phyloP scores from a whole-genome alignment of 2,329 filamentous ascomycete species.

The Diaporthe sp. region DNA sequence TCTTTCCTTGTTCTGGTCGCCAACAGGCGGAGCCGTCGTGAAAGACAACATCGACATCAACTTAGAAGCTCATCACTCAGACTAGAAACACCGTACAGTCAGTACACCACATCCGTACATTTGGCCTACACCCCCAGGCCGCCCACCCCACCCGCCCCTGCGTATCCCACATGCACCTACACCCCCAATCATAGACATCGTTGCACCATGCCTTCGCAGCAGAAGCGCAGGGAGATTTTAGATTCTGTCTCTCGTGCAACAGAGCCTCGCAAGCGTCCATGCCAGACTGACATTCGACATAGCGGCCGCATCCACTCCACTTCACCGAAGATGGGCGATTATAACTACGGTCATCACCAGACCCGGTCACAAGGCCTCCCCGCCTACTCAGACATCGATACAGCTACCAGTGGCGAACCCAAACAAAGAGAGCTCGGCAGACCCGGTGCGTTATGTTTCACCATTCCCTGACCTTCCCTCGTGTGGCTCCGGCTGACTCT shows the following conservation, averaged over 20 bases:
- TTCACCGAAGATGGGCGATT: slow-evolving; percentile 13
- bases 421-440: slow-evolving; percentile 22
- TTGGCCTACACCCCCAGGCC: not conserved
- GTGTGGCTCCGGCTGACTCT: not conserved
- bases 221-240: not conserved
- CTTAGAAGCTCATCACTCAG: not conserved
- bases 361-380: slow-evolving; percentile 33
- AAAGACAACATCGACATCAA: not conserved
- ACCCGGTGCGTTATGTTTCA: not conserved
- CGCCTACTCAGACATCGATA: slow-evolving; percentile 27
- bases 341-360: slow-evolving; percentile 21
- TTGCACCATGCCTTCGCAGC: not conserved
- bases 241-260: not conserved
- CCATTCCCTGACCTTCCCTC: not conserved
- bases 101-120: not conserved
- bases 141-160: not conserved
- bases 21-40: not conserved
- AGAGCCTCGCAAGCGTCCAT: not conserved
- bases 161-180: not conserved
- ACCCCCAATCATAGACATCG: not conserved
- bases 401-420: not conserved
- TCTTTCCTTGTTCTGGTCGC: not conserved
- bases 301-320: not conserved
- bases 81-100: not conserved
- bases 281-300: slow-evolving; percentile 16